Base-by-base conservation (phyloP, 371 early-diverging fungal genomes). In the Basidiobolus meristosporus region DNA sequence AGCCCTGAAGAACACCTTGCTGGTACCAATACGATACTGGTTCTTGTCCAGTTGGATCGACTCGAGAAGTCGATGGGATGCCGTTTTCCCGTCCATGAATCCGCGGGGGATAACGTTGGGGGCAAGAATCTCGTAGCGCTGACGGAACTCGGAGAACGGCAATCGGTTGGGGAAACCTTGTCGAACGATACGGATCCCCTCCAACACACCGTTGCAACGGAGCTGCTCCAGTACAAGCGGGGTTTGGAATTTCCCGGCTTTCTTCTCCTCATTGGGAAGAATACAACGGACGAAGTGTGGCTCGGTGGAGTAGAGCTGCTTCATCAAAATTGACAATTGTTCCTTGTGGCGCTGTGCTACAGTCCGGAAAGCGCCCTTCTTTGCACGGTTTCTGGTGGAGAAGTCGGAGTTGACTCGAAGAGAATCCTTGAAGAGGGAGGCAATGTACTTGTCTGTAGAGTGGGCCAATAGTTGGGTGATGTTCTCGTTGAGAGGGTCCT, bases 201-300 rank as follows among this genome's bases (percentile, higher is more conserved):
- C 99, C 14, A 99, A 63, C 4, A 99, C 99, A 65, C 99, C 99
- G 53, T 99, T 99, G 65, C 99, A 99, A 12, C 91, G 70, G 30
- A 99, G 63, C 56, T 99, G 99, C 40, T 96, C 87, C 10, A 98
- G 63, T 0, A 99, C 93, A 17, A 91, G 59, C 7, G 70, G 68
- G 19, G 79, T 68, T 43, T 91, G 61, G 32, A 99, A 69, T 46
- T 72, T 74, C 7, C 83, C 83, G 0, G 90, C 63, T 28, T 71
- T 73, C 60, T 99, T 99, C 29, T 90, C 84, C 21, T 81, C 64
- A 57, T 99, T 99, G 6, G 99, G 99, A 31, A 98, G 57, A 41
- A 99, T 99, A 68, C 99, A 99, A 30, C 99, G 86, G 9, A 99
- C 98, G 70, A 99, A 99, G 61, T 98, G 99, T 4, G 99, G 99